These are phyloP conservation scores for Hibiscus trionum DNA, from an alignment of 345 rosid genomes.

Conservation along the genomic window DNA sequence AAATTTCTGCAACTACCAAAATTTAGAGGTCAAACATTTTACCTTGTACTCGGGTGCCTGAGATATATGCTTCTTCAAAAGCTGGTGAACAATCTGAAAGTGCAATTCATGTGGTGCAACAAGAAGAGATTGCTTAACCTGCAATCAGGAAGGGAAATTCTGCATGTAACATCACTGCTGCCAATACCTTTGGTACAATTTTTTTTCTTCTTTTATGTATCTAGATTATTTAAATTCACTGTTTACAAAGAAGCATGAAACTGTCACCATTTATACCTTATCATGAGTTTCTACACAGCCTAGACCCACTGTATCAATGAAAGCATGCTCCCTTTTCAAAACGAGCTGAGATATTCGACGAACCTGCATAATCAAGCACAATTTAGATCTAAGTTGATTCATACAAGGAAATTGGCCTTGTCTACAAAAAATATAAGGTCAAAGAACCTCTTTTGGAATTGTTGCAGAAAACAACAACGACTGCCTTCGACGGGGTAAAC, in stretches of 20 bases:
- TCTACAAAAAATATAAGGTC: constrained; percentile 7
- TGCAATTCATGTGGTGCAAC: constrained; percentile 68
- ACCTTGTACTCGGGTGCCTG: constrained; percentile 71
- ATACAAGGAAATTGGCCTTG: background rate
- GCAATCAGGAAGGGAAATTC: constrained; percentile 13
- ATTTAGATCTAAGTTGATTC: background rate
- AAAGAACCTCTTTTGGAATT: constrained; percentile 76
- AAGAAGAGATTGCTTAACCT: constrained; percentile 74
- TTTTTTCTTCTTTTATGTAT: background rate
- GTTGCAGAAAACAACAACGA: constrained; percentile 86
- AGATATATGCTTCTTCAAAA: constrained; percentile 57
- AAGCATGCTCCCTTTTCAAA: constrained; percentile 70
- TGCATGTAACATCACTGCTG: constrained; percentile 4
- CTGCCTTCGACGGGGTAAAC: constrained; percentile 83
- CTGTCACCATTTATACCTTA: constrained; percentile 36
- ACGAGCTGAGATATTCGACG: constrained; percentile 91
- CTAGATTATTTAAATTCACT: background rate
- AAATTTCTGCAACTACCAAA: background rate
- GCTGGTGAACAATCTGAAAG: constrained; percentile 64
- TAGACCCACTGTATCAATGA: constrained; percentile 66
- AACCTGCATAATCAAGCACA: constrained; percentile 41
- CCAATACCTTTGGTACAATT: constrained; percentile 7
- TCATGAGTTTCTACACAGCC: constrained; percentile 76
- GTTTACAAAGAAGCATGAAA: background rate
- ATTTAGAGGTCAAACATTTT: constrained; percentile 10